A percentile compares a stretch with the other conserved stretches of the same genome.
Evolutionary conservation across 352 stramenopile species (phyloP).

Genomic region (Globisporangium orthogonon): DNA sequence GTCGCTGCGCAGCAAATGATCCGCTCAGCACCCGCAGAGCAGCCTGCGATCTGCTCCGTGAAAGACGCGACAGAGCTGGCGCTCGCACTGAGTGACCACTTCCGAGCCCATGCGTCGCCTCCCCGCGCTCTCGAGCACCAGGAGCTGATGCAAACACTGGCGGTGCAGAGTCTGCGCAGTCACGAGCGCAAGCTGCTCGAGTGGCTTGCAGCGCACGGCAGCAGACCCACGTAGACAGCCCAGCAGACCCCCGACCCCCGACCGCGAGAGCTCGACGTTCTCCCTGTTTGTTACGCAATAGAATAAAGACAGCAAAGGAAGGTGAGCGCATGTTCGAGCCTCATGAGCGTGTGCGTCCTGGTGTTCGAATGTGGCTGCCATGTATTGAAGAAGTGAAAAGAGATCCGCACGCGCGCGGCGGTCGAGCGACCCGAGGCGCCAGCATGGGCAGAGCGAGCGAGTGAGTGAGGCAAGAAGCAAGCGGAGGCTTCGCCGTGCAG

Average conservation of each 20-base stretch:
- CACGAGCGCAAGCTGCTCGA: constrained; percentile 29
- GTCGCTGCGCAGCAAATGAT: not conserved
- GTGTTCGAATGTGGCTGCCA: not conserved
- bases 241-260: too few relatives aligned
- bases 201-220: constrained; percentile 22
- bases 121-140: not conserved
- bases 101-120: constrained; percentile 5
- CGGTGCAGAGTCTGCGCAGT: constrained; percentile 22
- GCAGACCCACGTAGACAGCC: not conserved
- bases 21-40: not conserved
- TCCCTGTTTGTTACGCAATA: not conserved
- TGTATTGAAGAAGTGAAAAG: not conserved
- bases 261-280: too few relatives aligned
- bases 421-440: too few relatives aligned
- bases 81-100: constrained; percentile 13
- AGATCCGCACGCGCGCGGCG: not conserved
- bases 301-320: not conserved
- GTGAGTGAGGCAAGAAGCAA: too few relatives aligned
- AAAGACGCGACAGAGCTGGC: constrained; percentile 16
- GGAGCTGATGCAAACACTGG: constrained; percentile 17
- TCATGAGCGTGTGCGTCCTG: not conserved
- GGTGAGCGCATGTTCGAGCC: not conserved
- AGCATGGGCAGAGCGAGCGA: too few relatives aligned
- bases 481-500: too few relatives aligned
- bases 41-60: constrained; percentile 3